Conservation (phyloP, 2,329 filamentous ascomycete species). For the Hypoxylon sp. region DNA sequence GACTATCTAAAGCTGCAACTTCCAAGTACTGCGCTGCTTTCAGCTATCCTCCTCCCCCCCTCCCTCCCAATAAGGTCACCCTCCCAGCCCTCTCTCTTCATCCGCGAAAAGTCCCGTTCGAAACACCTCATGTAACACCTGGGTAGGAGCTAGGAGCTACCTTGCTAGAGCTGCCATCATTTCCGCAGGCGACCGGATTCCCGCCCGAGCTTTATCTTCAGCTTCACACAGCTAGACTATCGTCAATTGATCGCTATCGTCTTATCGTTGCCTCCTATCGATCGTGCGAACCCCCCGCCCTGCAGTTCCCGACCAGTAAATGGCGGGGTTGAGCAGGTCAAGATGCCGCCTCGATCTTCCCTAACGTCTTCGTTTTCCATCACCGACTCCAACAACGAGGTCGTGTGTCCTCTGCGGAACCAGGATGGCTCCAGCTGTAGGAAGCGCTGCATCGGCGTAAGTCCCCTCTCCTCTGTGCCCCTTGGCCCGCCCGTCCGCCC, state of each 20-base stretch:
- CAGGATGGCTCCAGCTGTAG: constrained; percentile 97
- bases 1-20: constrained; percentile 32
- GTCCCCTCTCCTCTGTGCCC: constrained; percentile 58
- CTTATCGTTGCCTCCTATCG: constrained; percentile 39
- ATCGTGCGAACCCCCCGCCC: constrained; percentile 44
- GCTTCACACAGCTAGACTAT: constrained; percentile 26
- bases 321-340: constrained; percentile 62
- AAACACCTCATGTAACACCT: constrained; percentile 57
- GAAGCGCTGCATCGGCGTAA: constrained; percentile 97
- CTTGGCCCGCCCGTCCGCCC: constrained; percentile 9
- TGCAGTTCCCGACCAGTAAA: constrained; percentile 53
- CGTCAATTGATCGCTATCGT: constrained; percentile 38
- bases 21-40: constrained; percentile 36
- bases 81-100: constrained; percentile 29
- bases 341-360: constrained; percentile 88
- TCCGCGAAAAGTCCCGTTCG: constrained; percentile 46
- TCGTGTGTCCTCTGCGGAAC: constrained; percentile 94
- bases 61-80: constrained; percentile 32
- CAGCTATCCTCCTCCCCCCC: constrained; percentile 30
- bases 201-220: constrained; percentile 23
- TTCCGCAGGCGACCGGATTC: constrained; percentile 20
- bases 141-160: constrained; percentile 50
- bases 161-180: constrained; percentile 37
- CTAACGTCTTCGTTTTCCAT: constrained; percentile 92
- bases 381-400: constrained; percentile 91